Evolutionary conservation across 1,284 basidiomycete genomes (phyloP), one percentile per base, ranked within the genome.

Genomic region (Anthracocystis panici-leucophaei): DNA sequence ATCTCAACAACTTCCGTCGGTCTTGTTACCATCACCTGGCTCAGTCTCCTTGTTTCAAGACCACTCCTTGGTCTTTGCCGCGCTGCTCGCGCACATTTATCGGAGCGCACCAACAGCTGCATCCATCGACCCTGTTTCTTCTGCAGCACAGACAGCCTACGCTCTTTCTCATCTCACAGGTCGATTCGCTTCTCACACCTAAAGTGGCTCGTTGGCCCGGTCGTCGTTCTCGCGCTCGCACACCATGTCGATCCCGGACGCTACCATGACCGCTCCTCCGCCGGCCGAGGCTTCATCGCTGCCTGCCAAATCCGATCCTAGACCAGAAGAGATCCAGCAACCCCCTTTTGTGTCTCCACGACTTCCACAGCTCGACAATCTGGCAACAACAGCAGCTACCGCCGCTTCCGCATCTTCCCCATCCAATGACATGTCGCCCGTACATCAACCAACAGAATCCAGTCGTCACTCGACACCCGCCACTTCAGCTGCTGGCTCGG

Each of bases 401-500:
- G 1, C 51, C 14, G 64, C 59, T 16, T 63, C 69, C n/a, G 56
- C 59, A 14, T 55, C 63, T 8, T 65, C 69, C 1, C 63, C 69
- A 8, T 56, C 60, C 54, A 66, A 73, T 48, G 46, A 41, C 29
- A 52, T 65, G 58, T 71, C 73, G 8, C 67, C 73, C 5, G 46
- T 50, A 10, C 57, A 62, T 18, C 61, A 48, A 38, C 54, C 54
- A 14, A 62, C 65, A 20, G 74, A 72, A 16, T 72, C 69, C 3
- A 76, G 74, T 35, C 65, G 69, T 21, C 74, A 76, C 23, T 70
- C 74, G 18, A 76, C 74, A 1, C 74, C 74, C 18, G 74, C 74
- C 11, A 76, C 74, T 20, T 76, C 74, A 16, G 57, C 74, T 23
- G 74, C 51, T 23, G 69, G 50, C 10, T 72, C 69, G 14, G 73